Evolutionary conservation across 2,329 filamentous ascomycete genomes (phyloP).

Genomic region (Exophiala bonariae): DNA sequence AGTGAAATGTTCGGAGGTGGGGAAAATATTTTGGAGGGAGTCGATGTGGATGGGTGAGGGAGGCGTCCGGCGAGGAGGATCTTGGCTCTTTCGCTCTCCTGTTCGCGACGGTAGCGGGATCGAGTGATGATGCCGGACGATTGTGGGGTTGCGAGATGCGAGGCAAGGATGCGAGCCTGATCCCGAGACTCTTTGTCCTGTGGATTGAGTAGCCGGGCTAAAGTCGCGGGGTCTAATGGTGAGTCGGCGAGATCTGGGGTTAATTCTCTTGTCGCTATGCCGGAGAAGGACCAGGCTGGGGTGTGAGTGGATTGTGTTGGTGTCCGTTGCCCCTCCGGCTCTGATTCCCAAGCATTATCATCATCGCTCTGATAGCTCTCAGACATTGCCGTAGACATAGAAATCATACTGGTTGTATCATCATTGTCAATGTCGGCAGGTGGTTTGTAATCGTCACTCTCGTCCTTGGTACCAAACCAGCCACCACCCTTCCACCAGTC

Average conservation of each 20-base stretch:
- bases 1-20: conserved; percentile 39
- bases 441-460: conserved; percentile 74
- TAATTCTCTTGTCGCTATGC: conserved; percentile 39
- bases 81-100: conserved; percentile 68
- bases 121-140: conserved; percentile 69
- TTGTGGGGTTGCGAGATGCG: conserved; percentile 59
- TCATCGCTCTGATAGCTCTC: conserved; percentile 45
- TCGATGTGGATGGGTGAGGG: conserved; percentile 26
- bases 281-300: conserved; percentile 25
- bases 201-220: conserved; percentile 81
- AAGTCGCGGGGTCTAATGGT: conserved; percentile 64
- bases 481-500: conserved; percentile 80
- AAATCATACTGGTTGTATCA: conserved; percentile 80
- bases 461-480: conserved; percentile 80
- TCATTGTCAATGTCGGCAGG: conserved; percentile 57
- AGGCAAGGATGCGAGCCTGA: conserved; percentile 77
- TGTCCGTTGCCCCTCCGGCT: conserved; percentile 61
- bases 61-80: conserved; percentile 58
- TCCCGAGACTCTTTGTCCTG: conserved; percentile 73
- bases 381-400: conserved; percentile 52
- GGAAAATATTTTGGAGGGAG: conserved; percentile 21
- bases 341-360: conserved; percentile 50
- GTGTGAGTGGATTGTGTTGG: conserved; percentile 69
- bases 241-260: conserved; percentile 56
- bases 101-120: conserved; percentile 68